Conservation (phyloP, 78 protist species). For the Parvularia atlantis region DNA sequence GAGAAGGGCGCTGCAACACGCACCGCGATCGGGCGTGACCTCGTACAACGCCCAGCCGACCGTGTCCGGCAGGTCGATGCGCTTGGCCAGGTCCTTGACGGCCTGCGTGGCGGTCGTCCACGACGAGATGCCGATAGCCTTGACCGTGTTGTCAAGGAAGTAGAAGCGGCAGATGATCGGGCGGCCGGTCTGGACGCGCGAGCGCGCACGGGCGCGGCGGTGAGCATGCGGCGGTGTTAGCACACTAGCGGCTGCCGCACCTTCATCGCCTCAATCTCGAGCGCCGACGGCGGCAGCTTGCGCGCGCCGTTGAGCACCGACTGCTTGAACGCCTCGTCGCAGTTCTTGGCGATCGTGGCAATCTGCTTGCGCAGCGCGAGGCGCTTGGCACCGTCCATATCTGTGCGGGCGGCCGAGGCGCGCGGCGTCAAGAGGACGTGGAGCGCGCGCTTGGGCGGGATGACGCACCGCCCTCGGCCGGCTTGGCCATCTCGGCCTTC, state of each 20-base stretch:
- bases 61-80: not conserved
- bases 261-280: not conserved
- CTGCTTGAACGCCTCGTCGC: not conserved
- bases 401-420: too few relatives aligned
- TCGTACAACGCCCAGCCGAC: slow-evolving; percentile 13
- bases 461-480: not conserved
- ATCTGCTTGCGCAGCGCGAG: too few relatives aligned
- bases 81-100: not conserved
- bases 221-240: too few relatives aligned
- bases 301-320: slow-evolving; percentile 2
- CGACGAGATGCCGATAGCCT: not conserved
- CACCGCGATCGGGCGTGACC: too few relatives aligned
- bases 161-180: not conserved
- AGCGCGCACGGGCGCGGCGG: too few relatives aligned
- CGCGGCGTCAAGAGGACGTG: too few relatives aligned
- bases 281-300: not conserved
- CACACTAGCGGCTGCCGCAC: not conserved
- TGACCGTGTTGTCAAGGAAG: not conserved
- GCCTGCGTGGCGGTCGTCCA: not conserved
- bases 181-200: too few relatives aligned
- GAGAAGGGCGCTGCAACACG: too few relatives aligned
- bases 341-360: not conserved
- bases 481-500: not conserved
- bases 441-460: too few relatives aligned
- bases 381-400: too few relatives aligned